These are phyloP conservation scores for Phytophthora chlamydospora DNA, from an alignment of 352 stramenopile species.

Conservation along the genomic window DNA sequence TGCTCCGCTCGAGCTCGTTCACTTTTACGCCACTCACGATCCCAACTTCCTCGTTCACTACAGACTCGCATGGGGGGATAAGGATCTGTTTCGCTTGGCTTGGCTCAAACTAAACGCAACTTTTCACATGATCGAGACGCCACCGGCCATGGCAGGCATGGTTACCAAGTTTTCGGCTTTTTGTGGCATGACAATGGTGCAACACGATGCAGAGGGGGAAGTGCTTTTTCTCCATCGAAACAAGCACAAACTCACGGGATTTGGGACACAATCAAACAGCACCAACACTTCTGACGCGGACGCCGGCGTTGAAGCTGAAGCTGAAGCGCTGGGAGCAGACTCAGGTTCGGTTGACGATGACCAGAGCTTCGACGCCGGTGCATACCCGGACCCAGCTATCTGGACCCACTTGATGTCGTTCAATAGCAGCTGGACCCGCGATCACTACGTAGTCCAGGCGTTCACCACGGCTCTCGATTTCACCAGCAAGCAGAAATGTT, in stretches of 20 bases:
- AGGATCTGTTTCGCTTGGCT: constrained; percentile 66
- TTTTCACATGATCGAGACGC: constrained; percentile 62
- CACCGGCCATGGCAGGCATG: constrained; percentile 45
- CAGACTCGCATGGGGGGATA: constrained; percentile 57
- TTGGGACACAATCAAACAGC: no score
- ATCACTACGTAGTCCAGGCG: constrained; percentile 55
- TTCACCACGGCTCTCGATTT: constrained; percentile 44
- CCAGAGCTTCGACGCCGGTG: neutral
- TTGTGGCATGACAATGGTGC: constrained; percentile 63
- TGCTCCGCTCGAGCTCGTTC: constrained; percentile 35
- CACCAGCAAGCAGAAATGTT: constrained; percentile 58
- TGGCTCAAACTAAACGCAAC: constrained; percentile 51
- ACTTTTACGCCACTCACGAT: constrained; percentile 51
- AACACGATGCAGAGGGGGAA: constrained; percentile 37
- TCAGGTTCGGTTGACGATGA: neutral
- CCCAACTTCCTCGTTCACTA: constrained; percentile 47
- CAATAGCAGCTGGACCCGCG: constrained; percentile 36
- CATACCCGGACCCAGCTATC: constrained; percentile 45
- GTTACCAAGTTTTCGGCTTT: constrained; percentile 38
- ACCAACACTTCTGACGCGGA: neutral
- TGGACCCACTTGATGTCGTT: constrained; percentile 72
- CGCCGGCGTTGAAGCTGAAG: neutral
- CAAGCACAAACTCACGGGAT: constrained; percentile 44
- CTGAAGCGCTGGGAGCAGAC: neutral
- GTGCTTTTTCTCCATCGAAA: constrained; percentile 66